phyloP scores from a whole-genome alignment of 495 filamentous ascomycete species.

The Aspergillus steynii region DNA sequence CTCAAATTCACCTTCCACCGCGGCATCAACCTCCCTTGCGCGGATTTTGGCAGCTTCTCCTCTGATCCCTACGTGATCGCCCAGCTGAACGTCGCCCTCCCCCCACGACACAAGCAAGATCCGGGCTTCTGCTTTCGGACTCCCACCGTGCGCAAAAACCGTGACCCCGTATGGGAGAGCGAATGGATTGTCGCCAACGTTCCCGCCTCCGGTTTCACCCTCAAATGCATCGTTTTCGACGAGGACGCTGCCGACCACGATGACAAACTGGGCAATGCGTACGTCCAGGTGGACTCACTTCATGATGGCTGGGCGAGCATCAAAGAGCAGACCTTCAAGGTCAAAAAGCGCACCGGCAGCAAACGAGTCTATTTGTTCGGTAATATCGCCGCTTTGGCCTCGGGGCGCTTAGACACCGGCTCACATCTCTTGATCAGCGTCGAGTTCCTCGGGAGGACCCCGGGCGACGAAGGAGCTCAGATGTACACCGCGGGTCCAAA shows the following conservation, averaged over 20 bases:
- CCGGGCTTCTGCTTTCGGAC: slow-evolving; percentile 72
- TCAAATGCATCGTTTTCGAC: slow-evolving; percentile 83
- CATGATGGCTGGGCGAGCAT: slow-evolving; percentile 68
- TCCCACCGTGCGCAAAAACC: slow-evolving; percentile 66
- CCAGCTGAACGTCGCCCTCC: slow-evolving; percentile 61
- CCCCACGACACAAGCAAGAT: slow-evolving; percentile 76
- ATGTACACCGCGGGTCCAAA: slow-evolving; percentile 77
- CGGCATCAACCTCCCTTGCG: slow-evolving; percentile 76
- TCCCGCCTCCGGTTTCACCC: slow-evolving; percentile 69
- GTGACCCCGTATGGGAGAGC: slow-evolving; percentile 76
- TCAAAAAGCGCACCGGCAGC: slow-evolving; percentile 82
- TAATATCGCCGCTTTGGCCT: slow-evolving; percentile 59
- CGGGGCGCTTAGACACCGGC: slow-evolving; percentile 53
- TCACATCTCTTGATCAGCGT: slow-evolving; percentile 68
- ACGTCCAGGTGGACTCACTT: slow-evolving; percentile 59
- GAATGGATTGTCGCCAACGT: slow-evolving; percentile 89
- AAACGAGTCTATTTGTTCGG: slow-evolving; percentile 79
- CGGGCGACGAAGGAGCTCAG: slow-evolving; percentile 68
- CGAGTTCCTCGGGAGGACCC: slow-evolving; percentile 70
- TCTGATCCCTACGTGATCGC: slow-evolving; percentile 84
- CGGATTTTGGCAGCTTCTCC: slow-evolving; percentile 72
- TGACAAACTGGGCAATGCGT: slow-evolving; percentile 82
- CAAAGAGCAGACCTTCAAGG: slow-evolving; percentile 61
- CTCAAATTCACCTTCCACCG: slow-evolving; percentile 82
- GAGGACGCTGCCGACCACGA: slow-evolving; percentile 87